Conservation (phyloP, 2,329 filamentous ascomycete species). For the Ophiosphaerella herpotricha region DNA sequence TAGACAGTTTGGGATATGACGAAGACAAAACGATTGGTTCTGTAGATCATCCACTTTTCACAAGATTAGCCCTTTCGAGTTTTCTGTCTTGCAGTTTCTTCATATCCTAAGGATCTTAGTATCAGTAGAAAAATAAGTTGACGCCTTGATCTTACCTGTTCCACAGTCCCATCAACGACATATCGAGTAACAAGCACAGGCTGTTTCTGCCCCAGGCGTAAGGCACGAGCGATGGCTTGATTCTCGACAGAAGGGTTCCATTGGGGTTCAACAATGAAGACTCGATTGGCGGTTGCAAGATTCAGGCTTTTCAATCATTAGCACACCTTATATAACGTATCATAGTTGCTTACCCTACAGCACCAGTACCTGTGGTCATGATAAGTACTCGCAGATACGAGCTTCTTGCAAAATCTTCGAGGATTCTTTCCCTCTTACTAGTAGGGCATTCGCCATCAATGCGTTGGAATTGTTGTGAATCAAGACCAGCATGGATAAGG, state of each 20-base stretch:
- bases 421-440: conserved; percentile 42
- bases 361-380: conserved; percentile 60
- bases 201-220: conserved; percentile 53
- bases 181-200: conserved; percentile 55
- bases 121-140: not conserved
- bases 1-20: too few relatives aligned
- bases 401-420: conserved; percentile 46
- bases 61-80: conserved; percentile 21
- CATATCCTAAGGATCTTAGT: conserved; percentile 37
- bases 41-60: conserved; percentile 1
- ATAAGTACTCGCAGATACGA: conserved; percentile 48
- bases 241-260: conserved; percentile 61
- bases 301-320: conserved; percentile 47
- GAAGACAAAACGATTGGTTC: too few relatives aligned
- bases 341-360: conserved; percentile 49
- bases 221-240: conserved; percentile 57
- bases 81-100: conserved; percentile 42
- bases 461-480: conserved; percentile 32
- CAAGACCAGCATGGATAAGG: conserved; percentile 6
- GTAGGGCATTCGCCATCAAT: conserved; percentile 54
- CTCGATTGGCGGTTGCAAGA: conserved; percentile 53
- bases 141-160: conserved; percentile 45
- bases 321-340: not conserved
- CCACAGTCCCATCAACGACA: conserved; percentile 50
- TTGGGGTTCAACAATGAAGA: conserved; percentile 59